These are phyloP conservation scores for Gracilariopsis chorda DNA, from an alignment of 23 red algal species.

Conservation along the genomic window DNA sequence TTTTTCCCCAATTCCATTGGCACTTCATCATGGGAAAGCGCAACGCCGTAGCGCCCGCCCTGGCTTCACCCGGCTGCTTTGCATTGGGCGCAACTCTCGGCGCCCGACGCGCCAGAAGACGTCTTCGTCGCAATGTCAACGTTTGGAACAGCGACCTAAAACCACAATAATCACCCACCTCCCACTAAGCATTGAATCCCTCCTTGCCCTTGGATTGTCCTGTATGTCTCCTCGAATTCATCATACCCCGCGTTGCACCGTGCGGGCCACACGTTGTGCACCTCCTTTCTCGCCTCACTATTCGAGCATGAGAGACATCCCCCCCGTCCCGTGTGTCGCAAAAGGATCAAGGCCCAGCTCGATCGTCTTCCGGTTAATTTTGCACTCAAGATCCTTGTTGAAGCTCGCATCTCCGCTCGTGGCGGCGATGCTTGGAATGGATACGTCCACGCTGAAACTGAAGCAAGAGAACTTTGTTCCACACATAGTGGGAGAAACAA, in stretches of 20 bases:
- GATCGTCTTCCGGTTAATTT: slow-evolving; percentile 63
- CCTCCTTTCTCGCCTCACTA: slow-evolving; percentile 33
- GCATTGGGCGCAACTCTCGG: slow-evolving; percentile 51
- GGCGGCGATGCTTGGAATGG: slow-evolving; percentile 24
- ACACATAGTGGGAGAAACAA: neutral
- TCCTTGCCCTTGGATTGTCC: slow-evolving; percentile 41
- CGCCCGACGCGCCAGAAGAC: neutral
- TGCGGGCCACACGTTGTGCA: slow-evolving; percentile 65
- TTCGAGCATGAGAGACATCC: slow-evolving; percentile 51
- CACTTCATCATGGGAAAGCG: slow-evolving; percentile 49
- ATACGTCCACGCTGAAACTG: slow-evolving; percentile 37
- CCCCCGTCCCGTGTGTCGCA: slow-evolving; percentile 55
- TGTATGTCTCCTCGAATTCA: slow-evolving; percentile 46
- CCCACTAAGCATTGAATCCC: neutral
- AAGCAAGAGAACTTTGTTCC: slow-evolving; percentile 22
- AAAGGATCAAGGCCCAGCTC: slow-evolving; percentile 16
- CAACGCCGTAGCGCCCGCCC: slow-evolving; percentile 1
- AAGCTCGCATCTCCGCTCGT: slow-evolving; percentile 19
- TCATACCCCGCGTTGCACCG: slow-evolving; percentile 45
- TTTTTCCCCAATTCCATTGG: too few species aligned
- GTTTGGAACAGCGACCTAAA: neutral
- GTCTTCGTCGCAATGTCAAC: neutral
- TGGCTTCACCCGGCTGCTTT: slow-evolving; percentile 32
- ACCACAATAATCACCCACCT: neutral
- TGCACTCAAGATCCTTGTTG: slow-evolving; percentile 44